phyloP scores from a whole-genome alignment of 192 early-diverging fungal species.

The Coemansia sp. region DNA sequence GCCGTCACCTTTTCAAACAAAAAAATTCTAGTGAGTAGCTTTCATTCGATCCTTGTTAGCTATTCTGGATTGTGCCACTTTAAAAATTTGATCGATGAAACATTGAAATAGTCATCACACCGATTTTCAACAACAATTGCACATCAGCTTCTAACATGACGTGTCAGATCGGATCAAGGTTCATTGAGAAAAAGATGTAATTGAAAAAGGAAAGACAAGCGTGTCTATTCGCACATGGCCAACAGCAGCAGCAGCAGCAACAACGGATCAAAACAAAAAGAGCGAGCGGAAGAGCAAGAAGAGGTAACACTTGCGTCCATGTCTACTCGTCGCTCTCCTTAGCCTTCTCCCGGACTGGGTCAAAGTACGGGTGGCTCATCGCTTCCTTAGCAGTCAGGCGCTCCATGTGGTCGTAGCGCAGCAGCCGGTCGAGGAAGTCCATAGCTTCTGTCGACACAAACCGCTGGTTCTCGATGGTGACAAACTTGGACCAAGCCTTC shows the following conservation, averaged over 20 bases:
- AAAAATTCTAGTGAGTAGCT: too few relatives aligned
- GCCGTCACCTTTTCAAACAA: background rate
- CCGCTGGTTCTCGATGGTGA: constrained; percentile 81
- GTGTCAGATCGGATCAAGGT: background rate
- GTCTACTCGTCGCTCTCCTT: constrained; percentile 18
- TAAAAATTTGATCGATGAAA: background rate
- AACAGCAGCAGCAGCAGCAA: background rate
- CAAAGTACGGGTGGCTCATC: constrained; percentile 90
- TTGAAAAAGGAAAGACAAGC: background rate
- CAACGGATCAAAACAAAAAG: background rate
- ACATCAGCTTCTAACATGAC: background rate
- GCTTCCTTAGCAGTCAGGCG: constrained; percentile 86
- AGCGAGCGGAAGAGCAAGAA: background rate
- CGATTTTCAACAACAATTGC: too few relatives aligned
- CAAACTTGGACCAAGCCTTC: constrained; percentile 86
- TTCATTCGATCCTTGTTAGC: too few relatives aligned
- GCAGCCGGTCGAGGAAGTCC: constrained; percentile 87
- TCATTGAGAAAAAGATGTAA: background rate
- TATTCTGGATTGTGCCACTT: too few relatives aligned
- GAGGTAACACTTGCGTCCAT: background rate
- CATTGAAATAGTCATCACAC: too few relatives aligned
- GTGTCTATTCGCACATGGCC: constrained; percentile 3
- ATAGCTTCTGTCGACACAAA: constrained; percentile 83
- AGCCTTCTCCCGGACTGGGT: constrained; percentile 40
- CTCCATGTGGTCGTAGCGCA: constrained; percentile 94